A percentile compares a stretch with the other conserved stretches of the same genome.
Evolutionary conservation across 2,329 filamentous ascomycete species (phyloP).

Genomic region (Didymella arachidicola): DNA sequence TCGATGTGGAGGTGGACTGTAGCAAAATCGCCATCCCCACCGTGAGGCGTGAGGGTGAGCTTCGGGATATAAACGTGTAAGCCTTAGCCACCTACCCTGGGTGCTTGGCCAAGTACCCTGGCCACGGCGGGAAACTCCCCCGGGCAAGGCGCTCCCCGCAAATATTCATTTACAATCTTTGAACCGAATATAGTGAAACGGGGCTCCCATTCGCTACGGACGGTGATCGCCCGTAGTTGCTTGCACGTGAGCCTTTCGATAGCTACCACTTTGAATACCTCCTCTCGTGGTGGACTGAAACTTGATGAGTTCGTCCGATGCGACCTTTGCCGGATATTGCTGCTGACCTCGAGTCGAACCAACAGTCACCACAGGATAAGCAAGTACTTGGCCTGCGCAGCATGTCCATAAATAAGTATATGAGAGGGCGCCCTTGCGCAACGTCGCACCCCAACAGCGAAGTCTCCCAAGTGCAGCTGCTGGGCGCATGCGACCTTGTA

Average conservation of each 20-base stretch:
- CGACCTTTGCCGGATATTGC: conserved; percentile 9
- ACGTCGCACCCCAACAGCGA: conserved; percentile 14
- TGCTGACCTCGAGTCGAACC: conserved; percentile 4
- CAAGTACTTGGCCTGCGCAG: conserved; percentile 9
- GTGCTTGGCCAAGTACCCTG: conserved; percentile 1
- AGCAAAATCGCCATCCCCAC: conserved; percentile 20
- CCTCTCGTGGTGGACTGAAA: not conserved
- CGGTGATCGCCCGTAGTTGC: conserved; percentile 6
- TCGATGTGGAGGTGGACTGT: conserved; percentile 29
- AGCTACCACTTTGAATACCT: conserved; percentile 8
- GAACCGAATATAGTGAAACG: conserved; percentile 20
- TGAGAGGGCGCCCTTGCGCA: conserved; percentile 17
- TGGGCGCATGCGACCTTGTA: not conserved
- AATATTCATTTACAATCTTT: conserved; percentile 16
- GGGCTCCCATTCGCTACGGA: conserved; percentile 14
- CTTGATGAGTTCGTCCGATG: conserved; percentile 11
- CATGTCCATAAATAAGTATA: conserved; percentile 2
- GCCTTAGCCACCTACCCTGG: conserved; percentile 12
- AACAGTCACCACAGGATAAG: conserved; percentile 9
- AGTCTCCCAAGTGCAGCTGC: not conserved
- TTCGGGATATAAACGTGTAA: conserved; percentile 18
- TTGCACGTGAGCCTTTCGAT: conserved; percentile 12
- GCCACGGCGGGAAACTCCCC: conserved; percentile 12
- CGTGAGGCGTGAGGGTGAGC: conserved; percentile 12
- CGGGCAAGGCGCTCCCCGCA: conserved; percentile 17